phyloP scores from a whole-genome alignment of 2,329 filamentous ascomycete genomes.

The Phialemoniopsis sp. region DNA sequence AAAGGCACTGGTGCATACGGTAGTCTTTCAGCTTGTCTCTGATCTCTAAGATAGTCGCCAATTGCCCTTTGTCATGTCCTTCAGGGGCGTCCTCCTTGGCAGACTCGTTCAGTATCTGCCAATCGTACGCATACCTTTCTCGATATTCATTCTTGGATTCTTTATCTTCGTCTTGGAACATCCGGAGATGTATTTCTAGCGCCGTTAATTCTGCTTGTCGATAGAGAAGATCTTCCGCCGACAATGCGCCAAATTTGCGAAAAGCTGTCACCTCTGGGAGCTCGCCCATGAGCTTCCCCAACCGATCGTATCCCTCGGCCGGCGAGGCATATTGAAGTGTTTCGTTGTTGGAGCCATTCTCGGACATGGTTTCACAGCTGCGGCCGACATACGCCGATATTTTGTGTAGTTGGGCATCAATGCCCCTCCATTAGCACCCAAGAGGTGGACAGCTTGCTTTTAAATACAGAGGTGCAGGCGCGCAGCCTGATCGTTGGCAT shows the following conservation, averaged over 20 bases:
- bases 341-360: too few species aligned
- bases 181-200: slow-evolving; percentile 1
- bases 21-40: slow-evolving; percentile 6
- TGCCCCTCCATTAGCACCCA: too few species aligned
- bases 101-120: slow-evolving; percentile 1
- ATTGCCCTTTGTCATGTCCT: slow-evolving; percentile 3
- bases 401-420: too few species aligned
- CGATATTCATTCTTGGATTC: slow-evolving; percentile 3
- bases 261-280: slow-evolving; percentile 2
- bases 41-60: slow-evolving; percentile 3
- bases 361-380: too few species aligned
- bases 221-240: slow-evolving; percentile 5
- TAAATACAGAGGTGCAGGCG: too few species aligned
- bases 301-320: slow-evolving; percentile 4
- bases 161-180: slow-evolving; percentile 6
- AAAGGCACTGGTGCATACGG: neutral
- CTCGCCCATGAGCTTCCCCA: slow-evolving; percentile 3
- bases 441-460: too few species aligned
- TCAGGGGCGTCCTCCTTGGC: neutral
- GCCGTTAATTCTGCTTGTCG: slow-evolving; percentile 5
- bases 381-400: too few species aligned
- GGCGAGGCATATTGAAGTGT: too few species aligned
- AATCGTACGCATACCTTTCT: slow-evolving; percentile 1
- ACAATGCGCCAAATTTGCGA: slow-evolving; percentile 2
- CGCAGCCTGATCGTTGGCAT: too few species aligned